These are phyloP conservation scores for Strombidium stylifer DNA, from an alignment of 73 alveolate genomes.

Conservation along the genomic window DNA sequence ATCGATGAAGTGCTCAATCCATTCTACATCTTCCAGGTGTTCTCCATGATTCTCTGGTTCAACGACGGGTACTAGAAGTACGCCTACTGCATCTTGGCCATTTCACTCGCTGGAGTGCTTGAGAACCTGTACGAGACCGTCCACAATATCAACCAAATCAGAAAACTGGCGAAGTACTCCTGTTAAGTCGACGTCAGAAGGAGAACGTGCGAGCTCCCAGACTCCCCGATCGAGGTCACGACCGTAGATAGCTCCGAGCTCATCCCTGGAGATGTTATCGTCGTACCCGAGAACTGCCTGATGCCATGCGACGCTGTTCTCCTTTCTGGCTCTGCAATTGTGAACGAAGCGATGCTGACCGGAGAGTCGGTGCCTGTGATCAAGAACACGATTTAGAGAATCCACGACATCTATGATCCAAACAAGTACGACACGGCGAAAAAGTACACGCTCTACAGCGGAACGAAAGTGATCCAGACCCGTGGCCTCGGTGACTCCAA, in stretches of 20 bases:
- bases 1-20: slow-evolving; percentile 65
- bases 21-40: slow-evolving; percentile 50
- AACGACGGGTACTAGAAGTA: slow-evolving; percentile 66
- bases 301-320: slow-evolving; percentile 92
- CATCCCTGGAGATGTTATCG: slow-evolving; percentile 92
- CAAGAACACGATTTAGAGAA: slow-evolving; percentile 65
- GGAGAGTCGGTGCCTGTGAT: slow-evolving; percentile 93
- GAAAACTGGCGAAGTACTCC: slow-evolving; percentile 82
- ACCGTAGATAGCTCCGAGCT: slow-evolving; percentile 66
- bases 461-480: slow-evolving; percentile 77
- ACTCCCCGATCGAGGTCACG: too few relatives aligned
- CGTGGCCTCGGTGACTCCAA: slow-evolving; percentile 42
- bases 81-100: slow-evolving; percentile 44
- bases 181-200: slow-evolving; percentile 76
- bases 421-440: slow-evolving; percentile 21
- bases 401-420: slow-evolving; percentile 22
- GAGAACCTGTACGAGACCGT: slow-evolving; percentile 73
- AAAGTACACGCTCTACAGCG: slow-evolving; percentile 66
- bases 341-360: slow-evolving; percentile 94
- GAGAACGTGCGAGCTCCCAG: slow-evolving; percentile 33
- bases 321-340: slow-evolving; percentile 81
- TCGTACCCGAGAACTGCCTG: slow-evolving; percentile 54
- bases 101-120: slow-evolving; percentile 61
- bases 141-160: slow-evolving; percentile 68
- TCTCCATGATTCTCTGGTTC: slow-evolving; percentile 63